These are phyloP conservation scores for Styphnolobium japonicum DNA, from an alignment of 306 rosid species.

Conservation along the genomic window DNA sequence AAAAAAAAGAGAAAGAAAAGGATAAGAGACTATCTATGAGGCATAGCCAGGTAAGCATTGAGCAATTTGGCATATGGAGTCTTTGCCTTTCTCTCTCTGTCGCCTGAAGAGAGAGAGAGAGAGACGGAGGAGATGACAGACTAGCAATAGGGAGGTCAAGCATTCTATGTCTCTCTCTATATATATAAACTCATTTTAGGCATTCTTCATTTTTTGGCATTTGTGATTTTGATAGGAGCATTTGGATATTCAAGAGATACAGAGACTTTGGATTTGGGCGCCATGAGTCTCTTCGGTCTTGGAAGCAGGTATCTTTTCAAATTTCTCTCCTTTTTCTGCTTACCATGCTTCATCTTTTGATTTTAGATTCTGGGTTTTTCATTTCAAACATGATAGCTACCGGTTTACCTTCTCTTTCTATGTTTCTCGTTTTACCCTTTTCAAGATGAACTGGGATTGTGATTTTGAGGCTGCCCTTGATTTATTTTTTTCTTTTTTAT, in stretches of 20 bases:
- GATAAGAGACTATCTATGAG: not conserved
- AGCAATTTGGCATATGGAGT: conserved; percentile 54
- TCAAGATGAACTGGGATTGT: conserved; percentile 20
- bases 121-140: conserved; percentile 49
- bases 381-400: not conserved
- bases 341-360: not conserved
- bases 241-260: conserved; percentile 45
- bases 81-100: conserved; percentile 14
- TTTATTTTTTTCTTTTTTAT: not conserved
- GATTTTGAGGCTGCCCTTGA: not conserved
- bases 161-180: not conserved
- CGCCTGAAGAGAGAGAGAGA: conserved; percentile 32
- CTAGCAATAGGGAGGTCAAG: conserved; percentile 48
- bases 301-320: conserved; percentile 66
- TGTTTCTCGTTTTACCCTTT: not conserved
- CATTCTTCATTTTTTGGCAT: conserved; percentile 15
- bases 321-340: not conserved
- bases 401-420: not conserved
- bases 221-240: conserved; percentile 22
- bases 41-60: conserved; percentile 37
- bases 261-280: conserved; percentile 36
- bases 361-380: not conserved
- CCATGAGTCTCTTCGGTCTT: conserved; percentile 95
- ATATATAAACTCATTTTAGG: not conserved
- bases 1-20: not conserved